Evolutionary conservation across 1,284 basidiomycete species (phyloP), one percentile per base, ranked within the genome.

Genomic region (Cryptococcus sp.): DNA sequence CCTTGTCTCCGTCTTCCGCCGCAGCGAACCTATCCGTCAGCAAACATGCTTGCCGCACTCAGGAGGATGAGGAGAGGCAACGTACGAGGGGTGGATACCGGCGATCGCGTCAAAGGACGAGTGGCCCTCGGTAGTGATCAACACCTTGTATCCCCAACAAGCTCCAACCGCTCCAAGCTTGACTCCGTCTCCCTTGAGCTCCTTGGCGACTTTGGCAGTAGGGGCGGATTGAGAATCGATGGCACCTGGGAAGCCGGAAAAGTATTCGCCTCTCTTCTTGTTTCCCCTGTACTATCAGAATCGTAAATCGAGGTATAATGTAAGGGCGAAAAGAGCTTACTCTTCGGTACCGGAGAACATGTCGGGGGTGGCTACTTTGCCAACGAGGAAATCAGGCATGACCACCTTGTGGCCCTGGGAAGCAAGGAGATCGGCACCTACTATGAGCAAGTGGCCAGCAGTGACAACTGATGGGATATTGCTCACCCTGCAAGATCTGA

Each of bases 351-450:
- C 68, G 11, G 57, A 52, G 58, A 74, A 76, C 53, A 62, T 58
- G 19, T 66, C 65, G 21, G 62, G 51, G 6, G 68, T 65, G 55
- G 69, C 68, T 24, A 68, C 68, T 37, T 68, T 57, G 44, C 73
- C 73, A 21, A 65, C 53, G 48, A 76, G 63, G 55, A 75, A 72
- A 59, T 77, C 75, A 40, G 74, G 75, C 66, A 77, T 72, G 48
- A 71, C 57, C n/a, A 76, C 69, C 48, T 65, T 63, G 51, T 62
- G 72, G 48, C 63, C 75, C 48, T 57, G 68, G 31, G 66, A 70
- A 48, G 63, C 62, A 43, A 73, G 58, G 41, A 74, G 57, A 56
- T 73, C 71, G 53, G 71, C 70, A 48, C 68, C 73, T 68, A 46
- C 22, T 26, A 18, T 31, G 10, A 34, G 16, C 25, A n/a, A 26